Evolutionary conservation across 2,329 filamentous ascomycete genomes (phyloP).

Genomic region (Botrytis cinerea): DNA sequence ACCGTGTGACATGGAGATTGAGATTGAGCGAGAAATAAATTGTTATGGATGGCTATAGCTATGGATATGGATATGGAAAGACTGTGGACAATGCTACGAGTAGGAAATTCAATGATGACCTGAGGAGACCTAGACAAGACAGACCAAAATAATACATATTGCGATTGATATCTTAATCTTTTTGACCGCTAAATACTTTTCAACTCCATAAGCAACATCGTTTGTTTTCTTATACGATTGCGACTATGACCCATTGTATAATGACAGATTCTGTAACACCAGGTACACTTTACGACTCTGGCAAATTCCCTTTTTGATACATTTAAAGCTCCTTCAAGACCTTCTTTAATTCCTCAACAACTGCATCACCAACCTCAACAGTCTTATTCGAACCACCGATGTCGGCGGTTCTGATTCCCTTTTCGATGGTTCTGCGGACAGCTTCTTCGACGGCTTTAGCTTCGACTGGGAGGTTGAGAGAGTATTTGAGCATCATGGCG

Average conservation of each 20-base stretch:
- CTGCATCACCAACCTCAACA: slow-evolving; percentile 77
- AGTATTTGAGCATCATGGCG: slow-evolving; percentile 96
- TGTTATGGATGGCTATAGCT: not conserved
- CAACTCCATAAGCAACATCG: not conserved
- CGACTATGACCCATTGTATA: not conserved
- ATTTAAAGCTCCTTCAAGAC: slow-evolving; percentile 50
- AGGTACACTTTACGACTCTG: not conserved
- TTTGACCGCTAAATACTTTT: not conserved
- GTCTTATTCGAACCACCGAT: slow-evolving; percentile 78
- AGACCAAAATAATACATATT: not conserved
- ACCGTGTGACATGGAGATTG: not conserved
- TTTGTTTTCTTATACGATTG: not conserved
- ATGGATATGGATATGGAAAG: not conserved
- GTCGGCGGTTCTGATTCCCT: slow-evolving; percentile 76
- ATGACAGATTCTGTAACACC: not conserved
- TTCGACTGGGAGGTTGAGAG: slow-evolving; percentile 75
- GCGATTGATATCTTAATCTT: not conserved
- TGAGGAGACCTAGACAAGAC: not conserved
- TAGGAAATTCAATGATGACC: not conserved
- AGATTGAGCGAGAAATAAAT: not conserved
- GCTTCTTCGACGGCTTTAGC: slow-evolving; percentile 79
- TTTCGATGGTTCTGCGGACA: slow-evolving; percentile 77
- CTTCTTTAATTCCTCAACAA: slow-evolving; percentile 72
- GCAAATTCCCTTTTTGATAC: not conserved
- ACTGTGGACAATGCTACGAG: slow-evolving; percentile 5